phyloP scores from a whole-genome alignment of 2,329 filamentous ascomycete genomes.

The Capronia americana region DNA sequence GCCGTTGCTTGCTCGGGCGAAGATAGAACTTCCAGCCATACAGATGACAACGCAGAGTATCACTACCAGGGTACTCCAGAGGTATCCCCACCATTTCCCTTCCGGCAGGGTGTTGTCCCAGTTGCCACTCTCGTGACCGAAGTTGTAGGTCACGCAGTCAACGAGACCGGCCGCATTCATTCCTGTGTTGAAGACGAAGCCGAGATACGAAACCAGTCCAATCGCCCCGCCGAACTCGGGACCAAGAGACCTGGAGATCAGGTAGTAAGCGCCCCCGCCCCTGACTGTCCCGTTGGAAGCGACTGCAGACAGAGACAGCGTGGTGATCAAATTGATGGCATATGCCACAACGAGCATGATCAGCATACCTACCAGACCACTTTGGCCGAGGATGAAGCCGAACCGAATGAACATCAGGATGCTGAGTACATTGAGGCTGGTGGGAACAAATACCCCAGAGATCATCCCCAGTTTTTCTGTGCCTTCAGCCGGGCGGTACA shows the following conservation, averaged over 20 bases:
- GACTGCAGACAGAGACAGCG: slow-evolving; percentile 84
- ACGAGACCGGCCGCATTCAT: slow-evolving; percentile 87
- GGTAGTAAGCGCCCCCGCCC: slow-evolving; percentile 85
- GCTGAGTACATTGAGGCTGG: slow-evolving; percentile 85
- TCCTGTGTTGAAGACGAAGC: slow-evolving; percentile 84
- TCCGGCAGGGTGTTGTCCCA: slow-evolving; percentile 68
- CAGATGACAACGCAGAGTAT: slow-evolving; percentile 76
- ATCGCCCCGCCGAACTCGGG: slow-evolving; percentile 91
- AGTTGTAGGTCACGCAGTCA: slow-evolving; percentile 79
- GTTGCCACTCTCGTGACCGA: slow-evolving; percentile 64
- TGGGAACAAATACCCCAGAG: slow-evolving; percentile 83
- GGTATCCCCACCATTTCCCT: slow-evolving; percentile 77
- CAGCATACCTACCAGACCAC: slow-evolving; percentile 79
- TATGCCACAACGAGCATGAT: slow-evolving; percentile 79
- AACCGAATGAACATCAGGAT: slow-evolving; percentile 94
- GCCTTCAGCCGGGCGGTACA: slow-evolving; percentile 37
- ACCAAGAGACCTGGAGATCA: slow-evolving; percentile 83
- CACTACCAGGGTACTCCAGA: slow-evolving; percentile 75
- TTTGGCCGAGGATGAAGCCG: slow-evolving; percentile 80
- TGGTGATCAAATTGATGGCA: slow-evolving; percentile 80
- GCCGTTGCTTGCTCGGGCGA: slow-evolving; percentile 79
- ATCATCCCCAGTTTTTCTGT: slow-evolving; percentile 74
- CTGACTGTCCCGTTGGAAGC: slow-evolving; percentile 89
- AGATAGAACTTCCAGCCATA: slow-evolving; percentile 78
- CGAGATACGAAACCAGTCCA: slow-evolving; percentile 86